These are phyloP conservation scores for Aspergillus fischeri DNA, from an alignment of 2,329 filamentous ascomycete species.

Conservation along the genomic window DNA sequence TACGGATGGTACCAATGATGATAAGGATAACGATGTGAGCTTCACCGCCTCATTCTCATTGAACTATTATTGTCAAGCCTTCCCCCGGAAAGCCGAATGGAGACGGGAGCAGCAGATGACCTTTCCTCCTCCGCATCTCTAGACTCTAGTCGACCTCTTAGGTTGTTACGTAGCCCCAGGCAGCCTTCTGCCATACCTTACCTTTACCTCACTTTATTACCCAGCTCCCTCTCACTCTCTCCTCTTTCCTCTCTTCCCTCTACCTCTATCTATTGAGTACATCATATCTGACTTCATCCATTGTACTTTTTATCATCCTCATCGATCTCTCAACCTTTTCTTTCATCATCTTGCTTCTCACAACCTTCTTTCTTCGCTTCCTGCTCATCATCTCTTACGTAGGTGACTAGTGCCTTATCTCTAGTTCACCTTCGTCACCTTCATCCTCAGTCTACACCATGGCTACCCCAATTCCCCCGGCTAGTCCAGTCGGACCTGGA, in stretches of 20 bases:
- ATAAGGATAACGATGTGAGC: neutral
- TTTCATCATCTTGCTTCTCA: conserved; percentile 16
- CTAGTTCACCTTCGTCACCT: conserved; percentile 3
- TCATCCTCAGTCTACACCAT: conserved; percentile 21
- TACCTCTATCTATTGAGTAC: neutral
- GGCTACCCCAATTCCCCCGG: conserved; percentile 38
- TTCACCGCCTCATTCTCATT: conserved; percentile 23
- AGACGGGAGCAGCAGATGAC: conserved; percentile 13
- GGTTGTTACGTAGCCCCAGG: neutral
- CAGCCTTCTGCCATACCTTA: conserved; percentile 4
- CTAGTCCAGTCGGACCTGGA: conserved; percentile 55
- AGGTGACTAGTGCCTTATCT: conserved; percentile 8
- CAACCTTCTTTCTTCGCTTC: conserved; percentile 16
- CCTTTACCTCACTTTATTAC: conserved; percentile 9
- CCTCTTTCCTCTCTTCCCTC: neutral
- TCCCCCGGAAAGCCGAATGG: conserved; percentile 9
- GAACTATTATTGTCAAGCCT: too few relatives aligned
- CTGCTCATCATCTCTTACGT: conserved; percentile 12
- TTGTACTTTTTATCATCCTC: neutral
- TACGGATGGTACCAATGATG: neutral
- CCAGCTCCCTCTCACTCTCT: conserved; percentile 6
- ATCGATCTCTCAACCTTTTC: conserved; percentile 6
- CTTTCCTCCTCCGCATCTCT: neutral
- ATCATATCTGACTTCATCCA: neutral
- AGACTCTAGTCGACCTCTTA: too few relatives aligned